phyloP scores from a whole-genome alignment of 2,329 filamentous ascomycete species.

The Aspergillus piperis region DNA sequence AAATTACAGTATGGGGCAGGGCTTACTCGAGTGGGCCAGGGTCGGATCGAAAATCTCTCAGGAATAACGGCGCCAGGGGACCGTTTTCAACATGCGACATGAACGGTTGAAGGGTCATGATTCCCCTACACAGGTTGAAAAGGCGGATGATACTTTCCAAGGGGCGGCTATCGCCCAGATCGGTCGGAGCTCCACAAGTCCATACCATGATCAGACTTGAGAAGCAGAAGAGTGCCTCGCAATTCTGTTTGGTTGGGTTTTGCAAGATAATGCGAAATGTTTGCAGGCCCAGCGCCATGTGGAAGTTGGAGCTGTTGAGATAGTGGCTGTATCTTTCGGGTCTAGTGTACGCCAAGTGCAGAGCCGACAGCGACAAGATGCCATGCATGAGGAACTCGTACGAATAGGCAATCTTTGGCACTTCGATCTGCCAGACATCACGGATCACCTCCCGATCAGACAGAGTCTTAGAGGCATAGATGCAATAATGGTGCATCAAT shows the following conservation, averaged over 20 bases:
- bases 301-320: constrained; percentile 17
- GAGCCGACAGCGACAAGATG: constrained; percentile 5
- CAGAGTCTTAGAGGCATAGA: constrained; percentile 30
- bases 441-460: constrained; percentile 14
- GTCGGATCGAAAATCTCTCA: background rate
- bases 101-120: constrained; percentile 5
- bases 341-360: constrained; percentile 16
- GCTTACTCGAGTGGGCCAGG: background rate
- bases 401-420: constrained; percentile 9
- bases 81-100: background rate
- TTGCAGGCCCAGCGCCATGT: constrained; percentile 20
- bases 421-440: constrained; percentile 1
- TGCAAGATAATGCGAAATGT: constrained; percentile 8
- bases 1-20: background rate
- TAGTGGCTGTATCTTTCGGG: constrained; percentile 21
- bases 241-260: constrained; percentile 9
- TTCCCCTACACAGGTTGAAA: constrained; percentile 11
- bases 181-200: constrained; percentile 8
- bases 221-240: constrained; percentile 12
- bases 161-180: background rate
- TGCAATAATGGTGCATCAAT: constrained; percentile 47
- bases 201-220: constrained; percentile 15
- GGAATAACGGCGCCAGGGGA: background rate
- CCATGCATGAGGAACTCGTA: constrained; percentile 13
- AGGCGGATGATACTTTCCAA: constrained; percentile 8